These are phyloP conservation scores for Talaromyces trachyspermus DNA, from an alignment of 495 filamentous ascomycete genomes.

Conservation along the genomic window DNA sequence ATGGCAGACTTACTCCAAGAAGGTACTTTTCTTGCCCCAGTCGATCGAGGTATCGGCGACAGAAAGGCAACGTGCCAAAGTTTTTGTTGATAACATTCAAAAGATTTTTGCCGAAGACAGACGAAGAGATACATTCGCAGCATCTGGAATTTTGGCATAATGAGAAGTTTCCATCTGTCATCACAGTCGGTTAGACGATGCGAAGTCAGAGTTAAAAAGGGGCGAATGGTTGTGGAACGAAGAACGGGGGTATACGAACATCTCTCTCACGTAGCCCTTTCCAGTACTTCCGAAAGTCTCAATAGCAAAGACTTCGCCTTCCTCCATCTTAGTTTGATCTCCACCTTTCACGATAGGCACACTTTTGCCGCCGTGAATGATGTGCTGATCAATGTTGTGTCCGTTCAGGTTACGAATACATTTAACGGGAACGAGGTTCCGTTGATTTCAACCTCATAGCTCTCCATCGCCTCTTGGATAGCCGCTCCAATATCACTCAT, in stretches of 20 bases:
- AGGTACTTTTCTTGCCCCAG: slow-evolving; percentile 85
- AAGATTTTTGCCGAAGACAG: slow-evolving; percentile 72
- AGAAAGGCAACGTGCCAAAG: slow-evolving; percentile 84
- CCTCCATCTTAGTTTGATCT: slow-evolving; percentile 86
- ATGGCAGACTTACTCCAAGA: slow-evolving; percentile 57
- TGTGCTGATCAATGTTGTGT: slow-evolving; percentile 78
- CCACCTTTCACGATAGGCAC: slow-evolving; percentile 81
- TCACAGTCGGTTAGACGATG: too few relatives aligned
- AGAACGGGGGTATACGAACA: slow-evolving; percentile 32
- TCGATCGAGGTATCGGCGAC: slow-evolving; percentile 76
- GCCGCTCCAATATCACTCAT: slow-evolving; percentile 67
- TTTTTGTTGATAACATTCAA: slow-evolving; percentile 86
- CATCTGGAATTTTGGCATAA: slow-evolving; percentile 60
- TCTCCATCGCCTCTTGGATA: slow-evolving; percentile 87
- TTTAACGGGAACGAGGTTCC: slow-evolving; percentile 76
- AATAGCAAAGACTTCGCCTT: slow-evolving; percentile 87
- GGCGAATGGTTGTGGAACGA: not conserved
- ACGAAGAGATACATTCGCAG: slow-evolving; percentile 58
- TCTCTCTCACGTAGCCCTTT: slow-evolving; percentile 79
- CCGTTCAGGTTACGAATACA: slow-evolving; percentile 83
- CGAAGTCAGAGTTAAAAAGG: not conserved
- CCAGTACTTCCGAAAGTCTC: slow-evolving; percentile 93
- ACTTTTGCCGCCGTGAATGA: slow-evolving; percentile 84
- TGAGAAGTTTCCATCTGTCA: slow-evolving; percentile 71
- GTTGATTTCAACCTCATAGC: slow-evolving; percentile 74